A percentile compares a stretch with the other conserved stretches of the same genome.
These are phyloP conservation scores for Spencermartinsiella europaea DNA, from an alignment of 805 yeast genomes.

Conservation along the genomic window DNA sequence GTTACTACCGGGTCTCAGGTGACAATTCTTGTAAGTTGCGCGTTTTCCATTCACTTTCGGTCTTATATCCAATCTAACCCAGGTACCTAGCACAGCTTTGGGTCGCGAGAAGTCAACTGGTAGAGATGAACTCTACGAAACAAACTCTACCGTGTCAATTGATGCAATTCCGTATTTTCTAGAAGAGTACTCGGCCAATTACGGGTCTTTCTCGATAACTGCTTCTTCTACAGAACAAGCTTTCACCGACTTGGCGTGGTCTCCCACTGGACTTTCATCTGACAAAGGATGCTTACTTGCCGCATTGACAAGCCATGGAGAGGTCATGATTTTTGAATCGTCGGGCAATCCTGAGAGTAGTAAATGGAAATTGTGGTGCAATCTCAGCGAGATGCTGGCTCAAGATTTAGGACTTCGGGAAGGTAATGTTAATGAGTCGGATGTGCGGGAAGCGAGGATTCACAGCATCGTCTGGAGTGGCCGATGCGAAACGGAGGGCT, in stretches of 20 bases:
- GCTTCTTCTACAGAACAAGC: constrained; percentile 11
- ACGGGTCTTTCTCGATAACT: constrained; percentile 13
- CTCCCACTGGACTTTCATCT: constrained; percentile 19
- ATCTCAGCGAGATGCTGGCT: not conserved
- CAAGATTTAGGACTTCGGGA: not conserved
- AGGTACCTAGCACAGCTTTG: constrained; percentile 5
- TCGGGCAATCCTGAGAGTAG: constrained; percentile 10
- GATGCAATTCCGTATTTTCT: constrained; percentile 4
- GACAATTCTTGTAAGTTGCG: constrained; percentile 15
- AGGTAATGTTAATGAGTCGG: not conserved
- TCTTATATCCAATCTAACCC: not conserved
- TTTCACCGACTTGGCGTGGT: constrained; percentile 20
- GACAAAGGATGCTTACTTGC: constrained; percentile 12
- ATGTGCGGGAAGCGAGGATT: constrained; percentile 6
- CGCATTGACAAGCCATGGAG: constrained; percentile 14
- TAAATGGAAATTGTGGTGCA: constrained; percentile 12
- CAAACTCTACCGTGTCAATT: constrained; percentile 11
- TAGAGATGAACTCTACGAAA: constrained; percentile 13
- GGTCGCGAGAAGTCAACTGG: constrained; percentile 3
- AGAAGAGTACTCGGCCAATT: constrained; percentile 2
- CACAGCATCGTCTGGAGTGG: constrained; percentile 19
- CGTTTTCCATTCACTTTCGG: not conserved
- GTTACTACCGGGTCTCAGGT: constrained; percentile 11
- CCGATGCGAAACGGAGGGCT: not conserved
- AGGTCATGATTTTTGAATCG: constrained; percentile 15